A percentile compares a stretch with the other conserved stretches of the same genome.
phyloP scores from a whole-genome alignment of 176 grass and related monocot genomes.

The Elaeis guineensis region DNA sequence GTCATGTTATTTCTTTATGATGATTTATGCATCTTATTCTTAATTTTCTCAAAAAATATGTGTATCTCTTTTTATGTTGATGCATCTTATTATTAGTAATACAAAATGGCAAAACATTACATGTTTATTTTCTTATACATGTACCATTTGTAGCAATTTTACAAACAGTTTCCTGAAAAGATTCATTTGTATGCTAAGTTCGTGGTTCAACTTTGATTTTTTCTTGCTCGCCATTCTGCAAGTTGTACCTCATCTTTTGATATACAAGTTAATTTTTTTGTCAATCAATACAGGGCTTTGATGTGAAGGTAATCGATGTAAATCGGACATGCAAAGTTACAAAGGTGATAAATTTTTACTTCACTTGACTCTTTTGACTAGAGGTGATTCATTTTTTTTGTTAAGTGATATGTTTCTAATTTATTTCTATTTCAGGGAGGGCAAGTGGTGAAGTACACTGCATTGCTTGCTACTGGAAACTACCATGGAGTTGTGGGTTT shows the following conservation, averaged over 20 bases:
- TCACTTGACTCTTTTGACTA: neutral
- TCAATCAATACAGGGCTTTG: slow-evolving; percentile 54
- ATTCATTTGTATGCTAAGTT: neutral
- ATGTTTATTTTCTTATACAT: too few species aligned
- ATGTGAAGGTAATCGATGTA: slow-evolving; percentile 88
- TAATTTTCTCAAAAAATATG: too few species aligned
- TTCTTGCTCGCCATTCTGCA: neutral
- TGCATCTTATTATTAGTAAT: too few species aligned
- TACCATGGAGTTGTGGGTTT: slow-evolving; percentile 95
- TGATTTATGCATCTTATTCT: too few species aligned
- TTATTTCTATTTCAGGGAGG: slow-evolving; percentile 51
- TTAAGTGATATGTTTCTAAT: slow-evolving; percentile 15
- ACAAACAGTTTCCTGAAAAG: too few species aligned
- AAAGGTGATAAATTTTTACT: slow-evolving; percentile 43
- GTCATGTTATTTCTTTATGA: too few species aligned
- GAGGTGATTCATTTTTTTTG: neutral
- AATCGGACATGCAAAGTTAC: slow-evolving; percentile 95
- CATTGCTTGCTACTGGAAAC: slow-evolving; percentile 84
- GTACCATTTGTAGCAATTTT: too few species aligned
- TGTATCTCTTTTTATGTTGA: too few species aligned
- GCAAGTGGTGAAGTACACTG: slow-evolving; percentile 77
- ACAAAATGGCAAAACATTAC: too few species aligned
- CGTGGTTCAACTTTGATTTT: neutral
- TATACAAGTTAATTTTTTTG: neutral
- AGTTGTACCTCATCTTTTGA: neutral